These are phyloP conservation scores for Discostella pseudostelligera DNA, from an alignment of 108 stramenopile species.

Conservation along the genomic window DNA sequence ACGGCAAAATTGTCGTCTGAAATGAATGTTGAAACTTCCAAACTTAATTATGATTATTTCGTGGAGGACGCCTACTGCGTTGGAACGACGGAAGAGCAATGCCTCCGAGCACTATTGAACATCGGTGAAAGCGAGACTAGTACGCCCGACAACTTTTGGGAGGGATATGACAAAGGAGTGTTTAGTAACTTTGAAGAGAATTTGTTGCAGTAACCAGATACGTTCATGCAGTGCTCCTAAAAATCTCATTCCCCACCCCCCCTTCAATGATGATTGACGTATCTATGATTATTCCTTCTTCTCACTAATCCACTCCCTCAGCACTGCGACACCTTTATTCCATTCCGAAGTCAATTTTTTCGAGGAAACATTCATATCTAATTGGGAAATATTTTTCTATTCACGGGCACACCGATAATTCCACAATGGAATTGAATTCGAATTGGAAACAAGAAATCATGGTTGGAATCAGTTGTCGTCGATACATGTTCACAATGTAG, in stretches of 20 bases:
- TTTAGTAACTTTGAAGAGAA: slow-evolving; percentile 20
- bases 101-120: slow-evolving; percentile 30
- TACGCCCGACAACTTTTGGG: slow-evolving; percentile 16
- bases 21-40: background rate
- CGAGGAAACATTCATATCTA: background rate
- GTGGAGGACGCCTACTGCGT: slow-evolving; percentile 56
- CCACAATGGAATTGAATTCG: no score
- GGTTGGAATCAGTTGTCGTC: no score
- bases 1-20: background rate
- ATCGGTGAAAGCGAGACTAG: background rate
- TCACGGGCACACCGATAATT: no score
- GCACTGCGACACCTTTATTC: slow-evolving; percentile 29
- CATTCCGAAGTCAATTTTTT: slow-evolving; percentile 11
- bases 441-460: background rate
- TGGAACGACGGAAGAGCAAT: slow-evolving; percentile 67
- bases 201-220: slow-evolving; percentile 1
- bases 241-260: background rate
- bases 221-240: background rate
- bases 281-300: slow-evolving; percentile 12
- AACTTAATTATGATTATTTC: slow-evolving; percentile 25
- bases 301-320: slow-evolving; percentile 22
- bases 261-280: background rate
- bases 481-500: background rate
- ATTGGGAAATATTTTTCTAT: slow-evolving; percentile 24
- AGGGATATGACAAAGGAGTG: slow-evolving; percentile 20